Base-by-base conservation (phyloP, 345 rosid species). In the Pelargonium nanum region DNA sequence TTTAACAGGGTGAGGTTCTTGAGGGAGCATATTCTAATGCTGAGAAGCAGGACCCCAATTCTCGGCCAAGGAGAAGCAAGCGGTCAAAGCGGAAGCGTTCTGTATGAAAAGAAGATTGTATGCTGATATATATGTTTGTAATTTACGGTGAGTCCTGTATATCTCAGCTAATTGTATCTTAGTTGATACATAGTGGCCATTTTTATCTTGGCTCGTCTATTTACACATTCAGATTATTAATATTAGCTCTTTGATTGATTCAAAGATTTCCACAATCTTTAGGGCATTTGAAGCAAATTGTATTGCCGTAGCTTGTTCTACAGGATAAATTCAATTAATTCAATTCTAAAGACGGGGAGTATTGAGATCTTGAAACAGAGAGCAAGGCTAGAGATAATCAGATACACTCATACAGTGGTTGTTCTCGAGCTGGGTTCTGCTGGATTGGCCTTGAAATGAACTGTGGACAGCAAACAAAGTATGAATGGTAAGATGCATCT, bases 31-130 rank as follows among this genome's bases (percentile, higher is more conserved):
- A 78, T 67, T 80, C 96, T 1, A 76, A 75, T 61, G 63, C 70
- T 65, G 71, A 77, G 68, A 87, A 89, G 67, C 77, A 71, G 56
- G 72, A 84, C 59, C 91, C 91, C 0, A 80, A 78, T 66, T 78
- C 85, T 54, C 86, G 75, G 72, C 83, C 84, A 32, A 79, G 86
- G 78, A 82, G 84, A 78, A 89, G 94, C 85, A 93, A 66, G 53
- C 30, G 64, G 26, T 66, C 98, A 25, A 88, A 88, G 82, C 65
- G 86, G 59, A 88, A 88, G 76, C 94, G 88, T 28, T 74, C 96
- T 63, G 88, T 87, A 69, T 89, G 72, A 83, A 67, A 63, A 8
- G 63, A 63, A 8, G 63, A 58, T 61, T 58, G 25, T 61, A 44
- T 26, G 30, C 51, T 60, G 54, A 60, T 53, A 61, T 48, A 24